phyloP scores from a whole-genome alignment of 2,329 filamentous ascomycete species.

The Fusarium anthophilum region DNA sequence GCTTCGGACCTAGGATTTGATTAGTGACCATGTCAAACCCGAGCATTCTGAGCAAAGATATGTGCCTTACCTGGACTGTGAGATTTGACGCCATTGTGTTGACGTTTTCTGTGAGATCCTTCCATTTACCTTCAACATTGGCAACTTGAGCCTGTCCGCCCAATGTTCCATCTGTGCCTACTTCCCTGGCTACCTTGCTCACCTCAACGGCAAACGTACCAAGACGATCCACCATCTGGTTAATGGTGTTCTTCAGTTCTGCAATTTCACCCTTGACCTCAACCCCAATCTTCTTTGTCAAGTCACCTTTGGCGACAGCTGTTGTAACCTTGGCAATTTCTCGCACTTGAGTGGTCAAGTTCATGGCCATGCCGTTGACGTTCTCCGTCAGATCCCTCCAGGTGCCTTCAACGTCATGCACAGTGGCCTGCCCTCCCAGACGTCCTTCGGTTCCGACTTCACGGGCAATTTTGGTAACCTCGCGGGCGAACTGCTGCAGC shows the following conservation, averaged over 20 bases:
- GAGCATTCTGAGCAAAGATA: neutral
- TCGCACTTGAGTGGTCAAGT: constrained; percentile 95
- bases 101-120: constrained; percentile 91
- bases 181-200: constrained; percentile 93
- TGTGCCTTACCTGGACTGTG: constrained; percentile 65
- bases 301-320: constrained; percentile 90
- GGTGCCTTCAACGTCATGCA: constrained; percentile 95
- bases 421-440: constrained; percentile 91
- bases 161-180: constrained; percentile 94
- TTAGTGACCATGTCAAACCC: constrained; percentile 1
- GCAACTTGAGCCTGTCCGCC: constrained; percentile 94
- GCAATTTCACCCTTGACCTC: constrained; percentile 94
- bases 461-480: constrained; percentile 95
- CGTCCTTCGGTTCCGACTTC: constrained; percentile 97
- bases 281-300: constrained; percentile 95
- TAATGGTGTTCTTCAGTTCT: constrained; percentile 96
- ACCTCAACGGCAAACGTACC: constrained; percentile 97
- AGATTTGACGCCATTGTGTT: constrained; percentile 79
- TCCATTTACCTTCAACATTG: constrained; percentile 97
- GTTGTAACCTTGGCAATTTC: constrained; percentile 98
- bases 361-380: constrained; percentile 99
- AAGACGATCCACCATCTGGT: constrained; percentile 97
- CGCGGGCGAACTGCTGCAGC: constrained; percentile 93
- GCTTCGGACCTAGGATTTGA: constrained; percentile 72
- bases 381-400: constrained; percentile 96